These are phyloP conservation scores for Eucalyptus cladocalyx DNA, from an alignment of 345 rosid genomes.

Conservation along the genomic window DNA sequence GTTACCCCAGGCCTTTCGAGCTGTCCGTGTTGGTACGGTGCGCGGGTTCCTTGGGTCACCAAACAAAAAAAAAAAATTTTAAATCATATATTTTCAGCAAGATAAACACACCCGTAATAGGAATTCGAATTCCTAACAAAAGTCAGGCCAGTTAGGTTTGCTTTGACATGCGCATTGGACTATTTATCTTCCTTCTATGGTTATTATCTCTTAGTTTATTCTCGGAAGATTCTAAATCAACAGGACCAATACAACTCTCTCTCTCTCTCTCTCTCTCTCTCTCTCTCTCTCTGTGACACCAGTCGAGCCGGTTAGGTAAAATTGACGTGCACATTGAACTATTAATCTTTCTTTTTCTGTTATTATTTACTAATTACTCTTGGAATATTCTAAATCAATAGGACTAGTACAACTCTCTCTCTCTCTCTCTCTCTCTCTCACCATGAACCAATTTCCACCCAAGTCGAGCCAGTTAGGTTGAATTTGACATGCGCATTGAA, in stretches of 20 bases:
- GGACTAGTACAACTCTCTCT: no score
- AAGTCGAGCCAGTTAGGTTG: not conserved
- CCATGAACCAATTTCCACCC: not conserved
- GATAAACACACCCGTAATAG: no score
- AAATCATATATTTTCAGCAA: no score
- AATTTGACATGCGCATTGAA: not conserved
- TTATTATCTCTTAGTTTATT: not conserved
- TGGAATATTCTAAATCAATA: no score
- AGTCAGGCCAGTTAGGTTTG: not conserved
- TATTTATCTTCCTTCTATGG: not conserved
- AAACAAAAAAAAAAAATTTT: no score
- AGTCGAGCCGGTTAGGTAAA: no score
- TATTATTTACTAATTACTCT: no score
- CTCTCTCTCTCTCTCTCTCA: not conserved
- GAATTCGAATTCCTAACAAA: not conserved
- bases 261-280: not conserved
- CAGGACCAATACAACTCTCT: not conserved
- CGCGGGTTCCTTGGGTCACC: no score
- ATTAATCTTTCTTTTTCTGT: no score
- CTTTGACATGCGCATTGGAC: not conserved
- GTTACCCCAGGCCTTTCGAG: no score
- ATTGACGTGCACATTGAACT: no score
- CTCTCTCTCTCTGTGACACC: not conserved
- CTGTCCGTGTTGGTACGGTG: no score
- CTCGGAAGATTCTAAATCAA: not conserved